Percentiles rank a stretch among this genome's conserved stretches.
phyloP scores from a whole-genome alignment of 352 stramenopile species.

The Phytophthora crassamura region DNA sequence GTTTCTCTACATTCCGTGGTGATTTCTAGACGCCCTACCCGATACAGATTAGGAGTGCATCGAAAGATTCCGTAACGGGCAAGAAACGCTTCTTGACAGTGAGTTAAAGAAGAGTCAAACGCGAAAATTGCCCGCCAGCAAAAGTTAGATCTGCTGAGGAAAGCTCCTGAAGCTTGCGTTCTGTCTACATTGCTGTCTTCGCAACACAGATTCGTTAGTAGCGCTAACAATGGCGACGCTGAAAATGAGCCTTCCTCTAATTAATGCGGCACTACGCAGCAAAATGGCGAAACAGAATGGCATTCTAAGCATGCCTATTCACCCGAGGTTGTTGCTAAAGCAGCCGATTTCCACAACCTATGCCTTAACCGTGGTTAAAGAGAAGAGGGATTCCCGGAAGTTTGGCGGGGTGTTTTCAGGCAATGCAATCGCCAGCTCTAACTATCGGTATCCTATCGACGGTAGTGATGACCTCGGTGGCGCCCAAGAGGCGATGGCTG shows the following conservation, averaged over 20 bases:
- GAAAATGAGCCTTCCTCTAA: too few species aligned
- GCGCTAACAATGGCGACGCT: too few species aligned
- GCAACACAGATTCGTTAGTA: too few species aligned
- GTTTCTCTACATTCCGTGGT: too few species aligned
- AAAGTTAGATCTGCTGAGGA: background rate
- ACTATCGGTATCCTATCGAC: background rate
- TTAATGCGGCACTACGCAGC: too few species aligned
- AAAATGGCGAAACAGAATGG: too few species aligned
- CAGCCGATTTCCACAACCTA: too few species aligned
- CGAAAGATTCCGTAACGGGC: background rate
- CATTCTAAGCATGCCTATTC: too few species aligned
- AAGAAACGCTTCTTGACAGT: background rate
- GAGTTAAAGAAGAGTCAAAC: constrained; percentile 1
- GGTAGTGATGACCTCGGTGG: background rate
- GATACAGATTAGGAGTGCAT: background rate
- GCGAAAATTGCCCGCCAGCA: background rate
- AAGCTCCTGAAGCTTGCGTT: background rate
- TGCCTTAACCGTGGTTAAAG: background rate
- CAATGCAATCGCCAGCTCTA: background rate
- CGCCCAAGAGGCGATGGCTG: background rate
- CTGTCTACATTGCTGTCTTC: too few species aligned
- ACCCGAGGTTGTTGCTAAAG: too few species aligned
- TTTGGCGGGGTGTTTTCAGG: background rate
- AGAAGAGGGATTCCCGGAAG: background rate
- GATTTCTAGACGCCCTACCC: too few species aligned